Base-by-base conservation (phyloP, 805 yeast genomes). In the Pichia manshurica region DNA sequence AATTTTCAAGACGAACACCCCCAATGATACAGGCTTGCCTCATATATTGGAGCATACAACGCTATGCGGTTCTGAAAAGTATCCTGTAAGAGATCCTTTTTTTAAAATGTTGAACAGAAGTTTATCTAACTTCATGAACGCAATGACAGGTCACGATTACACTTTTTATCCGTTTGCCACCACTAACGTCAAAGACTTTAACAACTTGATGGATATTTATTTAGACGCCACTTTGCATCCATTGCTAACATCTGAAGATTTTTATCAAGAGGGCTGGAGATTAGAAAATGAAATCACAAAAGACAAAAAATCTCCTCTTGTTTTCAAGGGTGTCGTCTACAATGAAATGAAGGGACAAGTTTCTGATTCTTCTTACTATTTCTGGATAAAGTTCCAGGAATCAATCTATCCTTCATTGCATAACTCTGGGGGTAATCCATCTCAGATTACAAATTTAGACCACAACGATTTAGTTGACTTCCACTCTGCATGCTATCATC, bases 341-440 rank as follows among this genome's bases (percentile, higher is more conserved):
- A 93, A 93, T 62, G 99, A 93, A 68, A 93, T 93, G 99, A 93
- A 93, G 66, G 99, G 99, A 8, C 97, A 91, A 66, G 79, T 87
- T 61, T 85, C 96, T 0, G 91, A 88, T 63, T 78, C 96, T 0
- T 79, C 90, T 3, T 93, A 93, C 64, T 77, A 82, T 53, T 89
- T 75, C 62, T 91, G 90, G 79, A 87, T 83, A 59, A 79, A 82
- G 53, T 91, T 82, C 70, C 88, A 86, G 60, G 86, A 87, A 65
- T 69, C 86, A 7, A 75, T 93, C 12, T 93, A 88, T 58, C 93
- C 96, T 2, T 77, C 90, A 8, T 70, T 93, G 57, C 77, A 88
- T 60, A 88, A 88, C 66, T 84, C 96, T 2, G 99, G 97, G 29
- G 99, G 99, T 48, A 96, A 91, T 61, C 99, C 99, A 0, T 65